Conservation (phyloP, 495 filamentous ascomycete species). For the Talaromyces proteolyticus region DNA sequence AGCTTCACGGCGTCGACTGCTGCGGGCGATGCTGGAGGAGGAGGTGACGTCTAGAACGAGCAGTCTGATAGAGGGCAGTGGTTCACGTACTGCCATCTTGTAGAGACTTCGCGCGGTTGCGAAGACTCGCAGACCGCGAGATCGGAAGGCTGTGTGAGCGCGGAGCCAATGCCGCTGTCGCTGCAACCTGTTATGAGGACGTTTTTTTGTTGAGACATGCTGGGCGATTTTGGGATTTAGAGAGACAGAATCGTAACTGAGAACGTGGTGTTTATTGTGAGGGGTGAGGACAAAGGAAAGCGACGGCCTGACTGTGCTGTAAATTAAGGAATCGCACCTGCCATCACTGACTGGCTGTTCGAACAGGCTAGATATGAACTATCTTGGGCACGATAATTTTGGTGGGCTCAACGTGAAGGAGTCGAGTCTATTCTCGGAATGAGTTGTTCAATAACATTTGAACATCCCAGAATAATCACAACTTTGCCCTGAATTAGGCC, state of each 20-base stretch:
- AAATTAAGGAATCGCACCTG: too few species aligned
- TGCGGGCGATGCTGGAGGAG: conserved; percentile 8
- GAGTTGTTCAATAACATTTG: not conserved
- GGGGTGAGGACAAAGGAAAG: too few species aligned
- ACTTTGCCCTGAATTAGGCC: too few species aligned
- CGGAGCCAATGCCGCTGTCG: conserved; percentile 47
- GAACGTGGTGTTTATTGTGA: too few species aligned
- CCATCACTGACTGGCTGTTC: too few species aligned
- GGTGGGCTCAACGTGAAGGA: too few species aligned
- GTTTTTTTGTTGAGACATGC: conserved; percentile 13
- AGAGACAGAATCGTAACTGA: too few species aligned
- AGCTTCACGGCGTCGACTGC: conserved; percentile 44
- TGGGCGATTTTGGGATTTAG: not conserved
- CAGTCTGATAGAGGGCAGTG: conserved; percentile 11
- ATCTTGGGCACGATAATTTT: too few species aligned
- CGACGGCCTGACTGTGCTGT: too few species aligned
- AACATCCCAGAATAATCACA: not conserved
- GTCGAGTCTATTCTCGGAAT: too few species aligned
- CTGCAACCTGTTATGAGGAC: conserved; percentile 45
- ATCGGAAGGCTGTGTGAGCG: conserved; percentile 44
- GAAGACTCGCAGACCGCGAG: conserved; percentile 46
- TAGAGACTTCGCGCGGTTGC: conserved; percentile 44
- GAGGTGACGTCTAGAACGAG: conserved; percentile 20
- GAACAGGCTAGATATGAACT: too few species aligned
- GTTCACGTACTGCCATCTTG: conserved; percentile 22